phyloP scores from a whole-genome alignment of 495 filamentous ascomycete genomes.

The Bacidia rubella region DNA sequence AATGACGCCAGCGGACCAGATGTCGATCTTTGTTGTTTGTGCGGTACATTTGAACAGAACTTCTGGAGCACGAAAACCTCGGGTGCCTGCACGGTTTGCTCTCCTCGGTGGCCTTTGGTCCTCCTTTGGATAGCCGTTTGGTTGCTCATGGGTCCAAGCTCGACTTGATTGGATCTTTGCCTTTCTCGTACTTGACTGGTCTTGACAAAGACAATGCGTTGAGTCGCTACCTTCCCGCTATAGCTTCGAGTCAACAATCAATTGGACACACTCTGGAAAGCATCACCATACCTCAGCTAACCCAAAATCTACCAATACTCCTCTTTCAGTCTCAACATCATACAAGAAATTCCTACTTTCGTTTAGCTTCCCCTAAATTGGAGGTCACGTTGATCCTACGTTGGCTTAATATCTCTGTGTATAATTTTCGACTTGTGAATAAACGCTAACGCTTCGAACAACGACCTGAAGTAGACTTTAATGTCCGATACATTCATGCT shows the following conservation, averaged over 20 bases:
- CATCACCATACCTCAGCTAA: constrained; percentile 51
- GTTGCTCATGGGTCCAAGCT: constrained; percentile 30
- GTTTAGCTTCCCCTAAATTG: background rate
- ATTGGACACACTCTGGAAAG: background rate
- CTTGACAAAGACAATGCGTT: constrained; percentile 58
- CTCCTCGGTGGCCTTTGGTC: constrained; percentile 77
- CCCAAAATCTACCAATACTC: constrained; percentile 93
- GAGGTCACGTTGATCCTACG: constrained; percentile 29
- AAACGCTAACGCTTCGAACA: constrained; percentile 71
- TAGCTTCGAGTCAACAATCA: background rate
- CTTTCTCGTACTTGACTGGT: constrained; percentile 21
- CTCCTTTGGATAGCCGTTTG: constrained; percentile 66
- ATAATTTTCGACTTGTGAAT: constrained; percentile 77
- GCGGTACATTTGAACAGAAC: constrained; percentile 95
- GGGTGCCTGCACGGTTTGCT: constrained; percentile 90
- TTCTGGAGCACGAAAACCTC: constrained; percentile 91
- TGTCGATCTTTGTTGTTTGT: constrained; percentile 90
- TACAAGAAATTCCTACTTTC: constrained; percentile 77
- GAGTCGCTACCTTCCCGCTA: constrained; percentile 54
- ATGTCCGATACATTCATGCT: constrained; percentile 75
- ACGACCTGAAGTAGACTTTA: constrained; percentile 71
- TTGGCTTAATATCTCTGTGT: constrained; percentile 98
- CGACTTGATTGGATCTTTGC: constrained; percentile 21
- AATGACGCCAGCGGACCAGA: constrained; percentile 94
- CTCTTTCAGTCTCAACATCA: constrained; percentile 63